Percentiles rank a stretch among this genome's conserved stretches.
phyloP scores from a whole-genome alignment of 2,329 filamentous ascomycete species.

The Apiospora malaysiana region DNA sequence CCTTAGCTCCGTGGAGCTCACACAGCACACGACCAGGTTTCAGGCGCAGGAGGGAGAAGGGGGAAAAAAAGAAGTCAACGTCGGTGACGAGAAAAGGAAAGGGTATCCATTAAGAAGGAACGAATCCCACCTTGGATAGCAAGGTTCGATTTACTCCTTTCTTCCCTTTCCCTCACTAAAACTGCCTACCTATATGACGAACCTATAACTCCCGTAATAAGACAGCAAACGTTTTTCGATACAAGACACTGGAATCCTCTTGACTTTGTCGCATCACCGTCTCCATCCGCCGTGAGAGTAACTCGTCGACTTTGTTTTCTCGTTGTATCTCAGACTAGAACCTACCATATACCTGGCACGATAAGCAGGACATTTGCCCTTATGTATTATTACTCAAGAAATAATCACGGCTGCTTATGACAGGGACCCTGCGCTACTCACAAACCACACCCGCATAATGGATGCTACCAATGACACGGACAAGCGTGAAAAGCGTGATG shows the following conservation, averaged over 20 bases:
- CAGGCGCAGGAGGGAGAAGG: background rate
- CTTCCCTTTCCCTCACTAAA: background rate
- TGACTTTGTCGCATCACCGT: background rate
- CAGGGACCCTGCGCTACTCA: background rate
- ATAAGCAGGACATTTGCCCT: background rate
- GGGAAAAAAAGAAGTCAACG: background rate
- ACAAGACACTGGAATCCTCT: background rate
- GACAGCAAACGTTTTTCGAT: background rate
- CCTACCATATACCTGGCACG: background rate
- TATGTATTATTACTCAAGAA: background rate
- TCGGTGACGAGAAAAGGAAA: conserved; percentile 1
- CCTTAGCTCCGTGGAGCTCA: background rate
- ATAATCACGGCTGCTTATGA: background rate
- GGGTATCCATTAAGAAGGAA: background rate
- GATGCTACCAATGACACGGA: background rate
- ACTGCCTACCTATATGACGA: no score
- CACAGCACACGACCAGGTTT: background rate
- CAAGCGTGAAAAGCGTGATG: background rate
- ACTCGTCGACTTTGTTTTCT: background rate
- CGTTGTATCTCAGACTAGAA: background rate
- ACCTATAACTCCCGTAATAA: background rate
- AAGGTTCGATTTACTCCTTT: background rate
- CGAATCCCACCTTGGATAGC: background rate
- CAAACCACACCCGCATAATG: conserved; percentile 1
- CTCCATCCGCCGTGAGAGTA: background rate